Percentiles rank a stretch among this genome's conserved stretches.
Evolutionary conservation across 1,284 basidiomycete genomes (phyloP).

Genomic region (Rhodofomes roseus): DNA sequence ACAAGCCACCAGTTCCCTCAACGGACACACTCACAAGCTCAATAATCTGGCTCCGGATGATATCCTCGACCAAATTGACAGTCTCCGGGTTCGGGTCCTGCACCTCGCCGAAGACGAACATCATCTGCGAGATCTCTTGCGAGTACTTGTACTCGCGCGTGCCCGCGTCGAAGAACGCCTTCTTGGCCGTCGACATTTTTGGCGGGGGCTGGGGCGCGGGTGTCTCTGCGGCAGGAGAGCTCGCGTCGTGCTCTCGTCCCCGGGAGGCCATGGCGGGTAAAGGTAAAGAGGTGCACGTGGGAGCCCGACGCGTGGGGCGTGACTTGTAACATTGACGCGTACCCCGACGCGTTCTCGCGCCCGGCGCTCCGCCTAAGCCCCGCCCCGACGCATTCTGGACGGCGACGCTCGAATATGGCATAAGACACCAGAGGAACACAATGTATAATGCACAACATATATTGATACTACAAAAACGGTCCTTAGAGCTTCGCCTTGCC

Average conservation of each 20-base stretch:
- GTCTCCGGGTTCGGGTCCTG: slow-evolving; percentile 88
- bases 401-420: neutral
- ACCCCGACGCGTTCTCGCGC: neutral
- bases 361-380: neutral
- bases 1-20: neutral
- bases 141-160: slow-evolving; percentile 65
- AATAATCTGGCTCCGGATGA: slow-evolving; percentile 90
- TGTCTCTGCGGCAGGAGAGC: neutral
- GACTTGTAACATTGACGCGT: neutral
- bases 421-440: neutral
- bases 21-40: slow-evolving; percentile 63
- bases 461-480: neutral
- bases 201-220: neutral
- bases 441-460: neutral
- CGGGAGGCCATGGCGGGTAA: slow-evolving; percentile 4
- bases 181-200: slow-evolving; percentile 19
- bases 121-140: slow-evolving; percentile 86
- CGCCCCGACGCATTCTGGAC: neutral
- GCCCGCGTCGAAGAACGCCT: slow-evolving; percentile 13
- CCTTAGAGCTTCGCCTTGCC: slow-evolving; percentile 40
- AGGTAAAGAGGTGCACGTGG: neutral
- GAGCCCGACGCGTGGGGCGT: neutral
- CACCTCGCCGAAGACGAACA: slow-evolving; percentile 97
- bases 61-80: slow-evolving; percentile 91
- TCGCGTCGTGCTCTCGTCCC: neutral